Conservation (phyloP, 345 rosid genomes). For the Brassica incana region DNA sequence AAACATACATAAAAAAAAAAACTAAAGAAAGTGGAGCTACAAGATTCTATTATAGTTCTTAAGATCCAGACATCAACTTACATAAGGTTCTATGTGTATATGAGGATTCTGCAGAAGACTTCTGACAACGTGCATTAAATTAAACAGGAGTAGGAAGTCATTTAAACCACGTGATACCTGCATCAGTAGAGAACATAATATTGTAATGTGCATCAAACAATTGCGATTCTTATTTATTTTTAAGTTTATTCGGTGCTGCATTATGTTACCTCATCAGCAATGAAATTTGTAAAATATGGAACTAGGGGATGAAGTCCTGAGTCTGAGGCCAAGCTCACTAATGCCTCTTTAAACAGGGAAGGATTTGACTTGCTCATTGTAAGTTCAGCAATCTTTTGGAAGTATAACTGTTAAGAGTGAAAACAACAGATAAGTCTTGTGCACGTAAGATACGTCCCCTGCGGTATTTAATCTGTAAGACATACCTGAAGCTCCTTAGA, state of each 20-base stretch:
- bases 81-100: slow-evolving; percentile 89
- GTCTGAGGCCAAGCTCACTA: slow-evolving; percentile 91
- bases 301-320: slow-evolving; percentile 97
- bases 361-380: slow-evolving; percentile 73
- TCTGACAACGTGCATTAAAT: slow-evolving; percentile 86
- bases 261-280: slow-evolving; percentile 83
- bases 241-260: slow-evolving; percentile 8
- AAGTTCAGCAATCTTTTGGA: slow-evolving; percentile 92
- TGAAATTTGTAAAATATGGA: slow-evolving; percentile 91
- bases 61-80: slow-evolving; percentile 48
- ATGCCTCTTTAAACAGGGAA: slow-evolving; percentile 79
- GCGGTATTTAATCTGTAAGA: slow-evolving; percentile 13
- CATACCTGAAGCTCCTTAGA: slow-evolving; percentile 92
- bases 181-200: slow-evolving; percentile 27
- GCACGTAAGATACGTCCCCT: slow-evolving; percentile 5
- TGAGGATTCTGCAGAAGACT: slow-evolving; percentile 92
- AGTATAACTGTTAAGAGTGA: slow-evolving; percentile 71
- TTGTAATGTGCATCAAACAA: slow-evolving; percentile 23
- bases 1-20: not conserved
- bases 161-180: slow-evolving; percentile 92
- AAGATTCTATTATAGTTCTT: slow-evolving; percentile 8
- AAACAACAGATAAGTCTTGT: slow-evolving; percentile 16
- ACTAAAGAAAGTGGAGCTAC: slow-evolving; percentile 17
- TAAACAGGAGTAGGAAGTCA: slow-evolving; percentile 77
- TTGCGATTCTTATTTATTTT: slow-evolving; percentile 3